Evolutionary conservation across 805 yeast species (phyloP).

Genomic region (Teunomyces panamensis): DNA sequence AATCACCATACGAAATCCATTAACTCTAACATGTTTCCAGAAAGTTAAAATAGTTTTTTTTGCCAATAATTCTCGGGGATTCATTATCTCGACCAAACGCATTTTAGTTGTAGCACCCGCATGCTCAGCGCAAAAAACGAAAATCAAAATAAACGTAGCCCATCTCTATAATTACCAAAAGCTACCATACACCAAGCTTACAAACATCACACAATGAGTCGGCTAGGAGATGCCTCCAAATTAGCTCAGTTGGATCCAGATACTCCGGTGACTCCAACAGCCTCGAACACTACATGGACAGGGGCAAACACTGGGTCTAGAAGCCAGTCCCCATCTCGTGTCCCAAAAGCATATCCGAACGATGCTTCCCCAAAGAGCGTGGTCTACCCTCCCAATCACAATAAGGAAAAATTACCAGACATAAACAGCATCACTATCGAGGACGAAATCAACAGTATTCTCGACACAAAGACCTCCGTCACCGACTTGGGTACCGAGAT

Average conservation of each 20-base stretch:
- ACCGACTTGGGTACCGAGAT: neutral
- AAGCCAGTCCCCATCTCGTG: neutral
- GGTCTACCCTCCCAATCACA: neutral
- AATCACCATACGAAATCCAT: too few species aligned
- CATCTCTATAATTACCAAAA: neutral
- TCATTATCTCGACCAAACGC: neutral
- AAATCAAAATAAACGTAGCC: conserved; percentile 2
- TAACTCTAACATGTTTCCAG: too few species aligned
- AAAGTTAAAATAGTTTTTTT: too few species aligned
- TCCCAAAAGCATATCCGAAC: neutral
- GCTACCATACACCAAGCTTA: neutral
- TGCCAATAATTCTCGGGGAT: neutral
- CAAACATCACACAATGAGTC: conserved; percentile 2
- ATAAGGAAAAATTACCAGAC: neutral
- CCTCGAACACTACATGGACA: neutral
- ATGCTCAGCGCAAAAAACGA: conserved; percentile 4
- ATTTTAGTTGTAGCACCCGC: neutral
- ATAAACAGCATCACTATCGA: conserved; percentile 6
- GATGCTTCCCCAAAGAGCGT: neutral
- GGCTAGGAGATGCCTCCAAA: conserved; percentile 4
- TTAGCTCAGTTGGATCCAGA: conserved; percentile 1
- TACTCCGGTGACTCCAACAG: neutral
- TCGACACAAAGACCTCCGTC: conserved; percentile 5
- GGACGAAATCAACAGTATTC: conserved; percentile 11
- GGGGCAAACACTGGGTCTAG: neutral